Conservation (phyloP, 2,329 filamentous ascomycete genomes). For the Arthroderma sp. region DNA sequence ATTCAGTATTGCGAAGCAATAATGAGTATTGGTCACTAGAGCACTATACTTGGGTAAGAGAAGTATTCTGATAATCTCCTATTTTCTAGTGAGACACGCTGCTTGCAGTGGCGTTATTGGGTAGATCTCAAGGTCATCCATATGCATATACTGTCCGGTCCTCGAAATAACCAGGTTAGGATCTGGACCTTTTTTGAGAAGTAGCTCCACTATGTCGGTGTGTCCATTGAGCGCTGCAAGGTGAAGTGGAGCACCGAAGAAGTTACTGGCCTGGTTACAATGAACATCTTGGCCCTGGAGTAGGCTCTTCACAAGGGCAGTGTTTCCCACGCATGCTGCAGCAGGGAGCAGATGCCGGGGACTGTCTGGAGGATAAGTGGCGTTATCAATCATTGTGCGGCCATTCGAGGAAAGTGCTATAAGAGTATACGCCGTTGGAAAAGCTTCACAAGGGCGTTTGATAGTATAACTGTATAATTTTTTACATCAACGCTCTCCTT, state of each 20-base stretch:
- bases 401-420: too few species aligned
- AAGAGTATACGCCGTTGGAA: background rate
- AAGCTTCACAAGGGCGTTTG: background rate
- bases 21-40: background rate
- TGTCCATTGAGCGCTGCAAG: background rate
- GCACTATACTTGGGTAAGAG: background rate
- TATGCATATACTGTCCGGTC: too few species aligned
- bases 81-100: constrained; percentile 2
- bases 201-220: background rate
- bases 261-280: background rate
- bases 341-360: background rate
- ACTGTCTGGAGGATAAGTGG: background rate
- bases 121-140: background rate
- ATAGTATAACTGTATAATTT: background rate
- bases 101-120: background rate
- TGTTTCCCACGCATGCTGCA: background rate
- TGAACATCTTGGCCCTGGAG: background rate
- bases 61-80: constrained; percentile 5
- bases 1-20: background rate
- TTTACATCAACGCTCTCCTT: background rate
- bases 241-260: background rate
- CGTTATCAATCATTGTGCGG: too few species aligned
- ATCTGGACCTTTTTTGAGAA: background rate
- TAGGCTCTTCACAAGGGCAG: background rate
- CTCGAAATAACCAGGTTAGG: background rate